Conservation (phyloP, 768 basidiomycete species). For the Boletus sensibilis region DNA sequence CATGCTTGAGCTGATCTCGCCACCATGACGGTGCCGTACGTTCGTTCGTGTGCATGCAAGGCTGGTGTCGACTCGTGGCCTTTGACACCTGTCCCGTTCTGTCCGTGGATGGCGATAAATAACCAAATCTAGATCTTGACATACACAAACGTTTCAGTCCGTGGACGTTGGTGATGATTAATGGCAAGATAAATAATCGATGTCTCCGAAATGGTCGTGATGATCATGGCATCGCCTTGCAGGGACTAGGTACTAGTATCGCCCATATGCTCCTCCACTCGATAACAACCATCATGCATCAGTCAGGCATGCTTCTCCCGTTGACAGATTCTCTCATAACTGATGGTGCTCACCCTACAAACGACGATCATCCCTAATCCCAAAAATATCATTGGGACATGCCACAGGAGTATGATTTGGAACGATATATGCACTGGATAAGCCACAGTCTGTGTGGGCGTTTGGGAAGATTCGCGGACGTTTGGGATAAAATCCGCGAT, state of each 20-base stretch:
- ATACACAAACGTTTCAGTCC: background rate
- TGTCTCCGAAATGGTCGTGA: background rate
- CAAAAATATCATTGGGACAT: background rate
- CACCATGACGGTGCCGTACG: background rate
- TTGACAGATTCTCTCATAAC: background rate
- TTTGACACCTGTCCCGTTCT: background rate
- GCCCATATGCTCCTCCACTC: background rate
- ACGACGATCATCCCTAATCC: conserved; percentile 6
- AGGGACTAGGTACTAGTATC: background rate
- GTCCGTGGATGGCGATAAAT: background rate
- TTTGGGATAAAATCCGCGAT: background rate
- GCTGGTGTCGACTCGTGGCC: background rate
- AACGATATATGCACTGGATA: background rate
- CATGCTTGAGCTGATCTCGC: background rate
- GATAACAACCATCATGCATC: conserved; percentile 3
- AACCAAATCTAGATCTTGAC: conserved; percentile 2
- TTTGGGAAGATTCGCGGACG: conserved; percentile 3
- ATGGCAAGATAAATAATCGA: background rate
- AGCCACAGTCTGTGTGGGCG: background rate
- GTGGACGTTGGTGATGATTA: background rate
- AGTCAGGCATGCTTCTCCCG: background rate
- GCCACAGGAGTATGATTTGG: background rate
- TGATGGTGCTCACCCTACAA: background rate
- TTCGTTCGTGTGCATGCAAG: background rate
- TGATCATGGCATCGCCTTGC: conserved; percentile 5